Conservation (phyloP, 1,284 basidiomycete genomes). For the Ganoderma meredithae region DNA sequence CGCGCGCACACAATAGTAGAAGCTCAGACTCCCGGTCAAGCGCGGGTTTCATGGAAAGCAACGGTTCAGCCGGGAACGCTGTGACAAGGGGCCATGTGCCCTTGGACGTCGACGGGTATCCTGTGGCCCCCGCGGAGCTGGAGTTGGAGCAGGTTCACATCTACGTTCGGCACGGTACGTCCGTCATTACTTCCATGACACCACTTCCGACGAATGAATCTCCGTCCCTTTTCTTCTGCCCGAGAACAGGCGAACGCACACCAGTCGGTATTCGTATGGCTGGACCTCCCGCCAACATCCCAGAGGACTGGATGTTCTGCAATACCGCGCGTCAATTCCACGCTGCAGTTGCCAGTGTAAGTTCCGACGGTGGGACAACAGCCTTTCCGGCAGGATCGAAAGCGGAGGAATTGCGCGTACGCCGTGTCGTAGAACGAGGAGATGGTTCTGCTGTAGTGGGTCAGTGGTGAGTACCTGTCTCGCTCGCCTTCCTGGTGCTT, state of each 20-base stretch:
- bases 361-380: slow-evolving; percentile 19
- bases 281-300: slow-evolving; percentile 68
- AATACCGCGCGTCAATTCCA: slow-evolving; percentile 61
- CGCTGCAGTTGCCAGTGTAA: slow-evolving; percentile 52
- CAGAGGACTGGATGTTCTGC: slow-evolving; percentile 76
- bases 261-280: slow-evolving; percentile 73
- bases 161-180: slow-evolving; percentile 76
- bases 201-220: background rate
- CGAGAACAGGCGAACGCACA: slow-evolving; percentile 68
- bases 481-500: background rate
- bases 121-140: slow-evolving; percentile 61
- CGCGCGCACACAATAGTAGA: slow-evolving; percentile 18
- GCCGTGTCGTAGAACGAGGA: slow-evolving; percentile 60
- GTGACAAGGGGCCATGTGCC: slow-evolving; percentile 40
- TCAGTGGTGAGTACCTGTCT: slow-evolving; percentile 61
- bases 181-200: slow-evolving; percentile 10
- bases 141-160: slow-evolving; percentile 76
- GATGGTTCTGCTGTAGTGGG: slow-evolving; percentile 63
- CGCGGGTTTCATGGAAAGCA: slow-evolving; percentile 23
- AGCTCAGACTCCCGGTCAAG: background rate
- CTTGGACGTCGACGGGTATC: slow-evolving; percentile 68
- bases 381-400: slow-evolving; percentile 9
- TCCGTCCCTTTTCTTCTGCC: slow-evolving; percentile 1
- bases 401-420: slow-evolving; percentile 35
- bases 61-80: background rate